Base-by-base conservation (phyloP, 805 yeast genomes). In the Schizosaccharomyces japonicus region DNA sequence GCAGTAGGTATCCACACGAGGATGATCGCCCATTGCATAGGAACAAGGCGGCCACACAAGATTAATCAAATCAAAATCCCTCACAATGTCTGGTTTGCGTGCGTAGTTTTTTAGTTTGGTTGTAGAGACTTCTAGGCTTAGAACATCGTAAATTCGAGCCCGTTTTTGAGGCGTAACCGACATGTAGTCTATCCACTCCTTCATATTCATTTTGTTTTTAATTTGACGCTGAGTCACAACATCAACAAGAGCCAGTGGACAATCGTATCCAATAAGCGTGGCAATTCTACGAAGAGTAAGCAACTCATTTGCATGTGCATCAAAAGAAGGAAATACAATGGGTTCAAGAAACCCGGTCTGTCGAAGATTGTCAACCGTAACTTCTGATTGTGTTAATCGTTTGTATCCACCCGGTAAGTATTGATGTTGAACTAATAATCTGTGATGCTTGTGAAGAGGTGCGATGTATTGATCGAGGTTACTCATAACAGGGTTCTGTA, bases 231-330 rank as follows among this genome's bases (percentile, higher is more conserved):
- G 95, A 0, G 92, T 76, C 21, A 79, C 66, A 3, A 82, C 93
- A 58, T 84, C 94, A 87, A 84, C 81, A 1, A 84, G 94, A 49
- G 81, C 92, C 1, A 84, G 70, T 1, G 69, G 69, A 3, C 63
- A 62, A 33, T 75, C 78, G 3, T 62, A 70, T 0, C 94, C 94
- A 26, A 82, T 68, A 10, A 66, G 56, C 4, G 69, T 68, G 0
- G 78, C 64, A 0, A 81, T 68, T 50, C 72, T 64, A 40, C 69
- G 66, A 4, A 81, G 75, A 5, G 73, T 68, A 34, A 80, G 63
- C 3, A 60, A 55, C 5, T 56, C 55, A 0, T 93, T 92, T n/a
- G 76, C 59, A n/a, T 50, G 31, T 67, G 76, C 61, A 0, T 72
- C 79, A 2, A 67, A 7, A 10, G 42, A 36, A 19, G 42, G 42